Base-by-base conservation (phyloP, 257 asterid species). In the Sherardia arvensis region DNA sequence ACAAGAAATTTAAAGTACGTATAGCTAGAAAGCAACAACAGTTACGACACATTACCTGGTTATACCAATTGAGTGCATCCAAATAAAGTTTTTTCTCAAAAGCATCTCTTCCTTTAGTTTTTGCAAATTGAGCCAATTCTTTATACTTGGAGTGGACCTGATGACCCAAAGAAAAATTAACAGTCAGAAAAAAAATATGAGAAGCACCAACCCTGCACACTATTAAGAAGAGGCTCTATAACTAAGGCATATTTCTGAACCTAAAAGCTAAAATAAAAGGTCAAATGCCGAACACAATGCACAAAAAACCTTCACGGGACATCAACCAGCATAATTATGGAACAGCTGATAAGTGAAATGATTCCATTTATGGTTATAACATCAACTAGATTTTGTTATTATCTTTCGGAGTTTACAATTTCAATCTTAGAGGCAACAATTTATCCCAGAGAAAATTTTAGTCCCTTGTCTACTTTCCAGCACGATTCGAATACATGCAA, bases 21-120 rank as follows among this genome's bases (percentile, higher is more conserved):
- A 20, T 53, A 21, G 58, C 58, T 53, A 53, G 3, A 20, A 38
- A 38, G 29, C 15, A 21, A 53, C 28, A 23, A 17, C 58, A 38
- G 29, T 5, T 53, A 53, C 28, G 12, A 17, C 58, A 53, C 22
- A 25, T 55, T 73, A 77, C 83, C 81, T 32, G n/a, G 15, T 67
- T 48, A 60, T 36, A 80, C 69, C 65, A 77, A 61, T 27, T 21
- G 5, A 70, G 10, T 40, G 83, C 86, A 48, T 43, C 23, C 4
- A 4, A 0, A 64, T 71, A 72, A 5, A 69, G 59, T 40, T 57
- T 29, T 48, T 21, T 20, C 25, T 3, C 27, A n/a, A 36, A 23
- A 14, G 77, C 77, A 22, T 8, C 14, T 30, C 27, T 20, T 23
- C 74, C 83, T 10, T 17, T 3, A 17, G 53, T 8, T 36, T 61